Percentiles rank a stretch among this genome's conserved stretches.
Conservation (phyloP, 768 basidiomycete genomes). For the Thelephora aurantiotincta region DNA sequence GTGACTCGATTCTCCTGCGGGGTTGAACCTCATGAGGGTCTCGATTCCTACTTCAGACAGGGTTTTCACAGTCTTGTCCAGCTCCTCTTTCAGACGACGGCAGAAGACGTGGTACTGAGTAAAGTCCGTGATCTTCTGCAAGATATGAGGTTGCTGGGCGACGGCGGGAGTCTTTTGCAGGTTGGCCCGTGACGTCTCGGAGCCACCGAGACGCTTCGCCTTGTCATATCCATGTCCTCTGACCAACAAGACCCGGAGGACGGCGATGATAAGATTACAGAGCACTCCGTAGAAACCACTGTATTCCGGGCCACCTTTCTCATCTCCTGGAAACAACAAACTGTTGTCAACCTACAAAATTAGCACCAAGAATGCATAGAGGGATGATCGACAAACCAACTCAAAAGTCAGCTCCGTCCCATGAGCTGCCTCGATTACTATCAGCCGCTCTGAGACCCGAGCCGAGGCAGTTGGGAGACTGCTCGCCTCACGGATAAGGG, state of each 20-base stretch:
- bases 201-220: constrained; percentile 20
- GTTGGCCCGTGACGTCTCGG: constrained; percentile 11
- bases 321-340: not conserved
- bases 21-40: constrained; percentile 40
- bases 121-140: constrained; percentile 67
- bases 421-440: constrained; percentile 66
- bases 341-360: not conserved
- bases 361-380: not conserved
- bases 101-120: constrained; percentile 73
- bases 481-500: constrained; percentile 66
- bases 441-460: constrained; percentile 63
- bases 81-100: constrained; percentile 40
- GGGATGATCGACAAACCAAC: constrained; percentile 31
- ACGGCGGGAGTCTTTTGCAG: constrained; percentile 1
- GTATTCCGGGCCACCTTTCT: not conserved
- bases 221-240: constrained; percentile 41
- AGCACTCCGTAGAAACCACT: constrained; percentile 10
- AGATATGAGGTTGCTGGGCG: constrained; percentile 29
- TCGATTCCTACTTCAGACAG: constrained; percentile 40
- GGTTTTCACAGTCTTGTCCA: constrained; percentile 34
- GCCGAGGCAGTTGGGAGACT: constrained; percentile 62
- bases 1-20: constrained; percentile 54
- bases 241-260: constrained; percentile 50
- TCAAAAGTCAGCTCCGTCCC: constrained; percentile 58
- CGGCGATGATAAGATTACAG: constrained; percentile 57